Evolutionary conservation across 2,329 filamentous ascomycete genomes (phyloP).

Genomic region (Ophiosphaerella herpotricha): DNA sequence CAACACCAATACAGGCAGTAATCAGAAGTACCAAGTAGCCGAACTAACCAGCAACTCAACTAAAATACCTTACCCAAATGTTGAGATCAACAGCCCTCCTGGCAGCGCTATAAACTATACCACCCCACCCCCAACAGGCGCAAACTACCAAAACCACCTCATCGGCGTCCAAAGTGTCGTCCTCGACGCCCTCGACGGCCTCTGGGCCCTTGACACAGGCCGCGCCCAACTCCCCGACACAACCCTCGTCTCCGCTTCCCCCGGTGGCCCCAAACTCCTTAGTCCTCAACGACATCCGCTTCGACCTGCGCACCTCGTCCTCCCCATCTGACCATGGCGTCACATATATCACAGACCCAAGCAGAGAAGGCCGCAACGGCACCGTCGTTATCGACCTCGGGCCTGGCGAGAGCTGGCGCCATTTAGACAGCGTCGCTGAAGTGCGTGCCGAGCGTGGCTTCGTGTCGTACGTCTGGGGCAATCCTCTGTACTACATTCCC

Average conservation of each 20-base stretch:
- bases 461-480: slow-evolving; percentile 55
- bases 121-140: slow-evolving; percentile 51
- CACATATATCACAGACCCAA: slow-evolving; percentile 60
- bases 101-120: slow-evolving; percentile 58
- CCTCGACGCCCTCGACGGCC: slow-evolving; percentile 54
- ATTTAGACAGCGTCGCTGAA: slow-evolving; percentile 50
- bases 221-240: slow-evolving; percentile 50
- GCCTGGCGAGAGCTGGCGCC: slow-evolving; percentile 55
- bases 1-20: slow-evolving; percentile 51
- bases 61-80: slow-evolving; percentile 51
- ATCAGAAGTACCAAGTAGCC: slow-evolving; percentile 55
- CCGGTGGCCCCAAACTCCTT: slow-evolving; percentile 58
- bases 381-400: slow-evolving; percentile 58
- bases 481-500: slow-evolving; percentile 51
- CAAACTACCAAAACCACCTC: slow-evolving; percentile 55
- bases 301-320: slow-evolving; percentile 54
- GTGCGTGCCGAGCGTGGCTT: slow-evolving; percentile 53
- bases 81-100: slow-evolving; percentile 54
- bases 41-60: slow-evolving; percentile 52
- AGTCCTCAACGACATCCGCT: slow-evolving; percentile 59
- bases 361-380: slow-evolving; percentile 53
- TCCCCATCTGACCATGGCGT: slow-evolving; percentile 52
- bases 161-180: slow-evolving; percentile 60
- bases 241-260: slow-evolving; percentile 50
- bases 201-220: slow-evolving; percentile 61